phyloP scores from a whole-genome alignment of 225 moss, liverwort and hornwort genomes.

The Physcomitrium patens region DNA sequence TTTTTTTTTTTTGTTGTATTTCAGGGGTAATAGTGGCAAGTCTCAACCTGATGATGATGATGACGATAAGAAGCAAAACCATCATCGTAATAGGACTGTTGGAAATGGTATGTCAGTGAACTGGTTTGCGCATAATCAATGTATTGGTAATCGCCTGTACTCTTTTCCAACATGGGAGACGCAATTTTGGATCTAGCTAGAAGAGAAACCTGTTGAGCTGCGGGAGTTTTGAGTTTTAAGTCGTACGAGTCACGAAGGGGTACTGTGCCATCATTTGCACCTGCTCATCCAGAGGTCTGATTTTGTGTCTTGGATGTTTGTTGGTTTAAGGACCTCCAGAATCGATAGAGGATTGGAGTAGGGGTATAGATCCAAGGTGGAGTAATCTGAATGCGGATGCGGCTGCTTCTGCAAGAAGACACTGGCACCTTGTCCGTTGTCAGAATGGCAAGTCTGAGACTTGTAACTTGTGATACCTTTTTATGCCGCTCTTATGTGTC shows the following conservation, averaged over 20 bases:
- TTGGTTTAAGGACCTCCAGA: conserved; percentile 68
- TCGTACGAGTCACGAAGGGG: conserved; percentile 1
- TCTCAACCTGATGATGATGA: conserved; percentile 71
- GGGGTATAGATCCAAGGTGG: conserved; percentile 57
- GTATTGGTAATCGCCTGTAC: neutral
- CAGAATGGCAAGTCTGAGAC: conserved; percentile 71
- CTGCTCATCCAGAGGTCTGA: conserved; percentile 10
- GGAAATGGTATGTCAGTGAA: conserved; percentile 51
- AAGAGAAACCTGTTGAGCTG: neutral
- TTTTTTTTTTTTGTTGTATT: conserved; percentile 3
- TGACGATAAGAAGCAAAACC: conserved; percentile 39
- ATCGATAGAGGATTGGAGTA: conserved; percentile 68
- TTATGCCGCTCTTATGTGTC: conserved; percentile 4
- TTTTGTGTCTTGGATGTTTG: conserved; percentile 24
- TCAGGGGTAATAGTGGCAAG: conserved; percentile 62
- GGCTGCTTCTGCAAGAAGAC: conserved; percentile 65
- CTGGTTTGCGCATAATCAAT: conserved; percentile 9
- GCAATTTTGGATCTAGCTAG: neutral
- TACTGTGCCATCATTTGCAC: conserved; percentile 4
- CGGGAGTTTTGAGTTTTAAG: neutral
- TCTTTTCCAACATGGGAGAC: neutral
- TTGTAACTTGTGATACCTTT: neutral
- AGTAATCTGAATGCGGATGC: conserved; percentile 60
- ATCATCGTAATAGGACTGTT: conserved; percentile 43
- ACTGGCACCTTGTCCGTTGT: conserved; percentile 85